phyloP scores from a whole-genome alignment of 192 early-diverging fungal genomes.

The Coemansia guatemalensis region DNA sequence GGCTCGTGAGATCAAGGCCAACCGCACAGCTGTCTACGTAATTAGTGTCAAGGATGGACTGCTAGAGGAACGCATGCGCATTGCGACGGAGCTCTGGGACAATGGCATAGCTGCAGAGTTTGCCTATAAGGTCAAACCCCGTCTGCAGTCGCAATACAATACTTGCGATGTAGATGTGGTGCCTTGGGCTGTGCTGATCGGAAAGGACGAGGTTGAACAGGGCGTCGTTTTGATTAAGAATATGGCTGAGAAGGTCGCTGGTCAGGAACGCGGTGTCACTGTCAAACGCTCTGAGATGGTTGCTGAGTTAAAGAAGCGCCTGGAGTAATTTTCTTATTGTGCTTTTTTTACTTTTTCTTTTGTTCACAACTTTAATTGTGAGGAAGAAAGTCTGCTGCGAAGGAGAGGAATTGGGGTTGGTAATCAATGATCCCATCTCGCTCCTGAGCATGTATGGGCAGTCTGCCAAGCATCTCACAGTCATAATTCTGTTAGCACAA shows the following conservation, averaged over 20 bases:
- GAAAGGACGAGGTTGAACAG: conserved; percentile 72
- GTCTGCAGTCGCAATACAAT: conserved; percentile 75
- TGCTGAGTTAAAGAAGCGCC: conserved; percentile 58
- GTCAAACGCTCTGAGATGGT: conserved; percentile 63
- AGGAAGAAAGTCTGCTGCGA: too few relatives aligned
- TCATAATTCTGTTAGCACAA: too few relatives aligned
- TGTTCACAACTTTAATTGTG: too few relatives aligned
- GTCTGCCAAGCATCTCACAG: too few relatives aligned
- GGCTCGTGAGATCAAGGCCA: conserved; percentile 65
- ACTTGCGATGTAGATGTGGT: conserved; percentile 83
- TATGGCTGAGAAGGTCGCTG: conserved; percentile 53
- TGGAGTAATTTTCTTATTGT: conserved; percentile 7
- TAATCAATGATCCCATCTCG: too few relatives aligned
- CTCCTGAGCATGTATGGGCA: too few relatives aligned
- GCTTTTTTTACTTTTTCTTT: background rate
- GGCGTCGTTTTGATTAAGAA: conserved; percentile 89
- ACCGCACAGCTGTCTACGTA: conserved; percentile 84
- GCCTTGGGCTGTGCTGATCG: conserved; percentile 89
- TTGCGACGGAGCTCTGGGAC: conserved; percentile 90
- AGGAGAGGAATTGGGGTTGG: too few relatives aligned
- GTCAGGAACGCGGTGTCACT: conserved; percentile 52
- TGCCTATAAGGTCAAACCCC: conserved; percentile 89
- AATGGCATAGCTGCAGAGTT: conserved; percentile 87
- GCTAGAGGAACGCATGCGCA: conserved; percentile 85
- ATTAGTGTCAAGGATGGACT: conserved; percentile 77